phyloP scores from a whole-genome alignment of 129 eudicot genomes.

The Flaveria linearis region DNA sequence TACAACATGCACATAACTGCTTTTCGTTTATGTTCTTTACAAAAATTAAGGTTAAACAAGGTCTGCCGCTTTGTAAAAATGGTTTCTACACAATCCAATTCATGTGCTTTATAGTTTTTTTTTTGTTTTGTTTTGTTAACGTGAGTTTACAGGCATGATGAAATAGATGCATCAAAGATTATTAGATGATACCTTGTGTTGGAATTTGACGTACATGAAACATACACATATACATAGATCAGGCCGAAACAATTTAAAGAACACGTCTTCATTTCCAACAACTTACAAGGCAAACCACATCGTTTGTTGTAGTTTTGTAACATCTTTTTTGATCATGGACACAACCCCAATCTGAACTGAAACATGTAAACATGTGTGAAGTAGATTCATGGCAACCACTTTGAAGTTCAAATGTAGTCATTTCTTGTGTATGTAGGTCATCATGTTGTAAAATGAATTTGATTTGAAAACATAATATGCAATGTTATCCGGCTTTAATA shows the following conservation, averaged over 20 bases:
- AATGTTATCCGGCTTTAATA: not conserved
- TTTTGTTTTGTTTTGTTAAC: not conserved
- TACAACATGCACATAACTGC: not conserved
- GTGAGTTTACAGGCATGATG: conserved; percentile 25
- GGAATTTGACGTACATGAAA: conserved; percentile 30
- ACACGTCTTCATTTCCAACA: conserved; percentile 28
- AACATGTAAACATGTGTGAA: conserved; percentile 31
- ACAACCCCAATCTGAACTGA: not conserved
- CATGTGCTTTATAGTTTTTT: not conserved
- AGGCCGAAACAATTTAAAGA: conserved; percentile 26
- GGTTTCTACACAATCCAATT: not conserved
- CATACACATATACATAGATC: conserved; percentile 30
- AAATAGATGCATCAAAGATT: conserved; percentile 23
- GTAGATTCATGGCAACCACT: conserved; percentile 22
- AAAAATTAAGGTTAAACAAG: not conserved
- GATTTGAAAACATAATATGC: not conserved
- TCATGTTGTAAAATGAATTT: conserved; percentile 14
- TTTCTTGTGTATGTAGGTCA: conserved; percentile 23
- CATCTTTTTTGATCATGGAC: conserved; percentile 14
- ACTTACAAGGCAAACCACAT: conserved; percentile 26
- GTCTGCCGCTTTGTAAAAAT: not conserved
- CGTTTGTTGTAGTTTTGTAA: conserved; percentile 27
- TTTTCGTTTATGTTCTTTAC: not conserved
- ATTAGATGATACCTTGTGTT: conserved; percentile 27
- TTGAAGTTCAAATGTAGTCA: conserved; percentile 11